phyloP scores from a whole-genome alignment of 352 stramenopile genomes.

The Blastocystis sp. region DNA sequence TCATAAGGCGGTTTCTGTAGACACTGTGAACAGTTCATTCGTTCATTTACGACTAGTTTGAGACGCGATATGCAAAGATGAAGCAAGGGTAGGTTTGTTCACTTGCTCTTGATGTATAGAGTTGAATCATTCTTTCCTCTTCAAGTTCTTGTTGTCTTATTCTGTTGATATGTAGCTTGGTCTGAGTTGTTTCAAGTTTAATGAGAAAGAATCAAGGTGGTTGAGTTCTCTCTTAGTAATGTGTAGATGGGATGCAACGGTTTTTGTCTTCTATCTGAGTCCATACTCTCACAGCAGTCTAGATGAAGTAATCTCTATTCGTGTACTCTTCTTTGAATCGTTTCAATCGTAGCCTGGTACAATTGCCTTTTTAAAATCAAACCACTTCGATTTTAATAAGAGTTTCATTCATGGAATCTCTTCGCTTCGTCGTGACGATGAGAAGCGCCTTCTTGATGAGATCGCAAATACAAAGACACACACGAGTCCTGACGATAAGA shows the following conservation, averaged over 20 bases:
- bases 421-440: slow-evolving; percentile 11
- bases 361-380: slow-evolving; percentile 41
- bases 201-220: neutral
- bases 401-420: slow-evolving; percentile 26
- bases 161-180: slow-evolving; percentile 30
- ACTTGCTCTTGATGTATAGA: slow-evolving; percentile 2
- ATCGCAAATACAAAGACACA: neutral
- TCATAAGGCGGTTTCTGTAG: neutral
- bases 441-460: slow-evolving; percentile 11
- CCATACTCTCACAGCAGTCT: slow-evolving; percentile 26
- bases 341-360: slow-evolving; percentile 24
- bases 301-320: slow-evolving; percentile 13
- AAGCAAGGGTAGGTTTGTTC: neutral
- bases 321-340: neutral
- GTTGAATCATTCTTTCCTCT: slow-evolving; percentile 40
- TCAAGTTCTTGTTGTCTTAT: neutral
- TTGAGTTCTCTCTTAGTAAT: neutral
- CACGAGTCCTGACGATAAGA: neutral
- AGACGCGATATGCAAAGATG: slow-evolving; percentile 32
- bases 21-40: neutral
- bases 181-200: slow-evolving; percentile 39
- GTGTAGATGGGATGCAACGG: slow-evolving; percentile 21
- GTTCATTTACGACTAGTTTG: slow-evolving; percentile 34
- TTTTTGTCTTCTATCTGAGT: slow-evolving; percentile 53
- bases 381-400: slow-evolving; percentile 56